Evolutionary conservation across 78 protist genomes (phyloP).

Genomic region (Chrysochromulina parva): DNA sequence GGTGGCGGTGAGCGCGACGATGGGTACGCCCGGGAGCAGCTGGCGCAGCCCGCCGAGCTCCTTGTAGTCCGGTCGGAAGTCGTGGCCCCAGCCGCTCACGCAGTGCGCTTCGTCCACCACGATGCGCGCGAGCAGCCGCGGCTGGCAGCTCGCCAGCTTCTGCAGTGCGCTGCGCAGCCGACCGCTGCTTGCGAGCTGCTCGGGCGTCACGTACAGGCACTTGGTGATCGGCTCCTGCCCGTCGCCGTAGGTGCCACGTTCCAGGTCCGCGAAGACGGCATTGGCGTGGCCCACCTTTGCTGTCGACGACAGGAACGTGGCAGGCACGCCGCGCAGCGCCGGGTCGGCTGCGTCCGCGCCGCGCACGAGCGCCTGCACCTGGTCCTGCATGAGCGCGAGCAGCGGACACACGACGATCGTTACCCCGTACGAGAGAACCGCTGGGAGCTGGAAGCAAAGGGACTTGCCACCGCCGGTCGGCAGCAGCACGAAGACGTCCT

Average conservation of each 20-base stretch:
- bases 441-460: constrained; percentile 90
- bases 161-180: not conserved
- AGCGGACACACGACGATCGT: constrained; percentile 96
- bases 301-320: not conserved
- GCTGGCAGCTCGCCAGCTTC: not conserved
- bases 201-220: constrained; percentile 68
- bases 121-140: constrained; percentile 45
- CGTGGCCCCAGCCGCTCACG: constrained; percentile 96
- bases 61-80: constrained; percentile 89
- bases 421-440: constrained; percentile 61
- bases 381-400: constrained; percentile 97
- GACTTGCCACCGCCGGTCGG: constrained; percentile 93
- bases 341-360: not conserved
- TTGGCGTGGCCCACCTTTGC: not conserved
- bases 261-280: constrained; percentile 25
- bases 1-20: constrained; percentile 73
- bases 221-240: not conserved
- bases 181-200: not conserved
- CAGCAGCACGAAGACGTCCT: not conserved
- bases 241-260: too few species aligned
- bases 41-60: constrained; percentile 30
- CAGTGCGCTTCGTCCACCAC: constrained; percentile 98
- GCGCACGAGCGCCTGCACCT: constrained; percentile 56
- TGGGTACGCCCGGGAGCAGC: constrained; percentile 51
- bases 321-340: not conserved